phyloP scores from a whole-genome alignment of 2,329 filamentous ascomycete species.

The Rutstroemia sydowiana region DNA sequence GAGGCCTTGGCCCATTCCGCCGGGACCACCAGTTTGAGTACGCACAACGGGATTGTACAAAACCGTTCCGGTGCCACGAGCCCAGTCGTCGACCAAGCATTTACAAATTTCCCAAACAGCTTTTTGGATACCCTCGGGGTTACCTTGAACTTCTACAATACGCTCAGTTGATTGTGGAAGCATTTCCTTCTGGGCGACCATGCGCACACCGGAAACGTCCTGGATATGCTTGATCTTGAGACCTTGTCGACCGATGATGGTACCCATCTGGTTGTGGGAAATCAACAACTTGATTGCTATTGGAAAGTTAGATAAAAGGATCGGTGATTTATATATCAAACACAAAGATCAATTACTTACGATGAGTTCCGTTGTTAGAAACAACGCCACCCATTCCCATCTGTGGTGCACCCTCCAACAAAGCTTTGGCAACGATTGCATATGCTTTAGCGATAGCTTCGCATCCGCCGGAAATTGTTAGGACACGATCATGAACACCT shows the following conservation, averaged over 20 bases:
- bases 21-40: slow-evolving; percentile 56
- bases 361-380: slow-evolving; percentile 83
- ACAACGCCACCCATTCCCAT: slow-evolving; percentile 94
- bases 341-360: slow-evolving; percentile 48
- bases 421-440: slow-evolving; percentile 80
- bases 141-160: slow-evolving; percentile 94
- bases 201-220: slow-evolving; percentile 90
- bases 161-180: slow-evolving; percentile 96
- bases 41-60: slow-evolving; percentile 95
- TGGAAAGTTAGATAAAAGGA: slow-evolving; percentile 6
- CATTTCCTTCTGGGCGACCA: slow-evolving; percentile 99
- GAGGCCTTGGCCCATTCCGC: slow-evolving; percentile 36
- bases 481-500: slow-evolving; percentile 91
- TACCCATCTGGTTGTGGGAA: slow-evolving; percentile 99
- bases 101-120: slow-evolving; percentile 99
- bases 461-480: slow-evolving; percentile 88
- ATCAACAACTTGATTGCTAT: slow-evolving; percentile 94
- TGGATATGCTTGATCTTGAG: slow-evolving; percentile 99
- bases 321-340: too few species aligned
- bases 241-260: slow-evolving; percentile 93
- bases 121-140: slow-evolving; percentile 89
- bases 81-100: slow-evolving; percentile 95
- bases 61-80: slow-evolving; percentile 92
- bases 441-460: slow-evolving; percentile 89
- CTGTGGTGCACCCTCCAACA: slow-evolving; percentile 87